These are phyloP conservation scores for Phytopythium cucurbitacearum DNA, from an alignment of 352 stramenopile species.

Conservation along the genomic window DNA sequence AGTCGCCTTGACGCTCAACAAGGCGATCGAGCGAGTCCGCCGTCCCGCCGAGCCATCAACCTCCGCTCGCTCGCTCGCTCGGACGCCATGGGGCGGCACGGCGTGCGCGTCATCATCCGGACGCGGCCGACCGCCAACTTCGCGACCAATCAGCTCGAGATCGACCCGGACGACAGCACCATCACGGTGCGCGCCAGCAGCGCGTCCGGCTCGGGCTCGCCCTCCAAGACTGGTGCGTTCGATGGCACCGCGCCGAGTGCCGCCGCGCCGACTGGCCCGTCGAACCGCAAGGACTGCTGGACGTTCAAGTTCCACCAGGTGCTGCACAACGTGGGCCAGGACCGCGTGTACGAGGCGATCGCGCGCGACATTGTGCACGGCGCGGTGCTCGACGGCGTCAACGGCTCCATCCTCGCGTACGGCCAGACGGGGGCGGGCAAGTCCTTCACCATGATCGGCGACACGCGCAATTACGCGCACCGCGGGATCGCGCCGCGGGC, in stretches of 20 bases:
- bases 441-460: conserved; percentile 91
- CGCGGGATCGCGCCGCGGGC: conserved; percentile 85
- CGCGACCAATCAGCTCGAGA: conserved; percentile 68
- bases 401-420: conserved; percentile 87
- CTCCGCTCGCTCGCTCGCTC: neutral
- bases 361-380: conserved; percentile 86
- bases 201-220: conserved; percentile 15
- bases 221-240: conserved; percentile 22
- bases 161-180: conserved; percentile 71
- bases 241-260: neutral
- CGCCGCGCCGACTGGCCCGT: conserved; percentile 25
- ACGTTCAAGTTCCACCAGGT: conserved; percentile 92
- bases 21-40: neutral
- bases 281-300: conserved; percentile 80
- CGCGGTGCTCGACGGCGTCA: conserved; percentile 84
- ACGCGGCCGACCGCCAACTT: conserved; percentile 77
- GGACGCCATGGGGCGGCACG: conserved; percentile 35
- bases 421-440: conserved; percentile 88
- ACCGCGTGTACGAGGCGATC: conserved; percentile 89
- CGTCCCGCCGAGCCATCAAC: neutral
- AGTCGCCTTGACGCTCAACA: too few species aligned
- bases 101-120: conserved; percentile 84
- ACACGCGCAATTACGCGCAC: conserved; percentile 90
- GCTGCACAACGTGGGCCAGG: conserved; percentile 89
- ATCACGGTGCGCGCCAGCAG: conserved; percentile 51